phyloP scores from a whole-genome alignment of 208 protist species.

The Leptomonas seymouri region DNA sequence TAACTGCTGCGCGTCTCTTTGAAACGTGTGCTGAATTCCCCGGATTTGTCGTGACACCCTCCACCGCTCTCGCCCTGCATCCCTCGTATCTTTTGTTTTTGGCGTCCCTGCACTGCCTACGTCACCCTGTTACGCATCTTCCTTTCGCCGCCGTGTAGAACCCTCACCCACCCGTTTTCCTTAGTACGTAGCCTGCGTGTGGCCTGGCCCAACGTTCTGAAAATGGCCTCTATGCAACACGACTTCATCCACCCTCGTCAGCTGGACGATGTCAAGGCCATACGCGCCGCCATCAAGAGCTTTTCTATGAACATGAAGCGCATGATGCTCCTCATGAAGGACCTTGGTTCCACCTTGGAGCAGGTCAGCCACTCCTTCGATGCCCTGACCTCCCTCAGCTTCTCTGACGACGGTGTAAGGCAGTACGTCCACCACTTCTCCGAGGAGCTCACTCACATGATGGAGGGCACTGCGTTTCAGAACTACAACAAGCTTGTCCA shows the following conservation, averaged over 20 bases:
- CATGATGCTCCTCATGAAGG: constrained; percentile 70
- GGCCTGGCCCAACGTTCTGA: too few relatives aligned
- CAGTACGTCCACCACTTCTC: constrained; percentile 43
- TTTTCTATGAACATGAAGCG: constrained; percentile 52
- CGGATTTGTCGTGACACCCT: too few relatives aligned
- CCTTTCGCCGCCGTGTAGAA: too few relatives aligned
- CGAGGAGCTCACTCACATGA: constrained; percentile 43
- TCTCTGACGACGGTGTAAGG: constrained; percentile 34
- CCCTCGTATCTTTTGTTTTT: too few relatives aligned
- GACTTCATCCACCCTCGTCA: constrained; percentile 43
- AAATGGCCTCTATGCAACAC: constrained; percentile 38
- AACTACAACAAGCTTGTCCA: constrained; percentile 62
- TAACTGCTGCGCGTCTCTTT: too few relatives aligned
- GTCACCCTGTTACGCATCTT: too few relatives aligned
- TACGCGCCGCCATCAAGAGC: constrained; percentile 27
- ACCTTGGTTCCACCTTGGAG: constrained; percentile 50
- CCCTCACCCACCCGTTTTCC: not conserved
- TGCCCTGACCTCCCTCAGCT: constrained; percentile 52
- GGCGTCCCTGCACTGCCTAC: too few relatives aligned
- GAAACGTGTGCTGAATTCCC: too few relatives aligned
- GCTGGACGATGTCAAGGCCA: constrained; percentile 36
- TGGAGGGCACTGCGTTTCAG: constrained; percentile 50
- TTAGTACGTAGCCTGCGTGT: too few relatives aligned
- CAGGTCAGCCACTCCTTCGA: constrained; percentile 50
- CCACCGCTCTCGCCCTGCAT: too few relatives aligned